phyloP scores from a whole-genome alignment of 2,329 filamentous ascomycete genomes.

The Exophiala calicioides region DNA sequence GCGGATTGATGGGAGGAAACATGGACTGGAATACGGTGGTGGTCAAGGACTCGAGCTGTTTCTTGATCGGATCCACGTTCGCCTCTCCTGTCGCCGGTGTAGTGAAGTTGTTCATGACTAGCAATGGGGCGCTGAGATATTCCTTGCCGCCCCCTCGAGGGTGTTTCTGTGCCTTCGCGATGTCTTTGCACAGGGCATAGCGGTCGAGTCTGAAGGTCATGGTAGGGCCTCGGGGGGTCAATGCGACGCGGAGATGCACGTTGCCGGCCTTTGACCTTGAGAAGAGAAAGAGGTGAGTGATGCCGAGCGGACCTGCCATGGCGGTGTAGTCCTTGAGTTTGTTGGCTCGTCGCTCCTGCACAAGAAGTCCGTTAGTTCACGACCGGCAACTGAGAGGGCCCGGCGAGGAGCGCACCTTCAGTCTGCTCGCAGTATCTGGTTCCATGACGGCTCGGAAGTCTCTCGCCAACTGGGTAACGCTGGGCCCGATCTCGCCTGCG shows the following conservation, averaged over 20 bases:
- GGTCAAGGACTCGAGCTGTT: slow-evolving; percentile 87
- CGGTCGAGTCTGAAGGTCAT: slow-evolving; percentile 92
- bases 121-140: slow-evolving; percentile 78
- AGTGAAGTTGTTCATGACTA: slow-evolving; percentile 98
- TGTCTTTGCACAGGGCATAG: slow-evolving; percentile 91
- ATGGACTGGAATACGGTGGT: slow-evolving; percentile 95
- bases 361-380: slow-evolving; percentile 5
- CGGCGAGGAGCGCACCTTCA: slow-evolving; percentile 59
- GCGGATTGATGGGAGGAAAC: slow-evolving; percentile 93
- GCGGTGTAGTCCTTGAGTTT: slow-evolving; percentile 87
- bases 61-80: slow-evolving; percentile 72
- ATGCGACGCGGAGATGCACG: slow-evolving; percentile 83
- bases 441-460: slow-evolving; percentile 96
- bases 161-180: slow-evolving; percentile 78
- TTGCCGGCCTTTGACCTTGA: slow-evolving; percentile 87
- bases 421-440: slow-evolving; percentile 81
- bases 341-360: slow-evolving; percentile 77
- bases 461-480: slow-evolving; percentile 84
- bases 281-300: slow-evolving; percentile 90
- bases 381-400: background rate
- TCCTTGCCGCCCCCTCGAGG: slow-evolving; percentile 82
- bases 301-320: slow-evolving; percentile 92
- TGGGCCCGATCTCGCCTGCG: slow-evolving; percentile 87
- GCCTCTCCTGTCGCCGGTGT: slow-evolving; percentile 61
- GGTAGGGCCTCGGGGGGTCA: slow-evolving; percentile 87